Percentiles rank a stretch among this genome's conserved stretches.
phyloP scores from a whole-genome alignment of 352 stramenopile genomes.

The Pythium guiyangense region DNA sequence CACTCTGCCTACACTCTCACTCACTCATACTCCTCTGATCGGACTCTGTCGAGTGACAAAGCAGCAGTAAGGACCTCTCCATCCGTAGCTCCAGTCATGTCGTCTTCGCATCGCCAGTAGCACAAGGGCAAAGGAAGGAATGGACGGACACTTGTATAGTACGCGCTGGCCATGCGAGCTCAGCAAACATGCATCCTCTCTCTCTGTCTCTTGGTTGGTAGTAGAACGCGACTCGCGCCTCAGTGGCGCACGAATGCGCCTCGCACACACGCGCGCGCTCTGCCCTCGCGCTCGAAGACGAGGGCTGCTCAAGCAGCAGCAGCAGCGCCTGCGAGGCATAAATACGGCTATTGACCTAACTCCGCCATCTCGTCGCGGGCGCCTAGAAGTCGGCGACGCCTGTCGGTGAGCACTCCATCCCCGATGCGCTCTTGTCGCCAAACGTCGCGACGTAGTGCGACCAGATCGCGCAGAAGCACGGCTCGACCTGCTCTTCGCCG shows the following conservation, averaged over 20 bases:
- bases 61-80: background rate
- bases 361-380: background rate
- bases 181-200: background rate
- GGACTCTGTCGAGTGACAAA: too few species aligned
- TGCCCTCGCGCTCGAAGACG: too few species aligned
- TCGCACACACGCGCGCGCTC: background rate
- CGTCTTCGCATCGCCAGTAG: background rate
- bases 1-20: too few species aligned
- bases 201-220: background rate
- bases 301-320: background rate
- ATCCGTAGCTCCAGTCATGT: background rate
- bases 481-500: constrained; percentile 69
- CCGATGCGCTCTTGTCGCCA: constrained; percentile 48
- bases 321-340: background rate
- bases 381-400: constrained; percentile 48
- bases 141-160: background rate
- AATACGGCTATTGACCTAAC: background rate
- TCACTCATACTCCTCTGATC: too few species aligned
- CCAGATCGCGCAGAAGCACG: constrained; percentile 84
- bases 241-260: background rate
- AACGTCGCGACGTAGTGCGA: constrained; percentile 75
- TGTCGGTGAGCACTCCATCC: constrained; percentile 67
- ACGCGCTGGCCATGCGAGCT: background rate
- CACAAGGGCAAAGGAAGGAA: background rate
- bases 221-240: background rate